Evolutionary conservation across 257 asterid species (phyloP).

Genomic region (Parsonsia alboflavescens): DNA sequence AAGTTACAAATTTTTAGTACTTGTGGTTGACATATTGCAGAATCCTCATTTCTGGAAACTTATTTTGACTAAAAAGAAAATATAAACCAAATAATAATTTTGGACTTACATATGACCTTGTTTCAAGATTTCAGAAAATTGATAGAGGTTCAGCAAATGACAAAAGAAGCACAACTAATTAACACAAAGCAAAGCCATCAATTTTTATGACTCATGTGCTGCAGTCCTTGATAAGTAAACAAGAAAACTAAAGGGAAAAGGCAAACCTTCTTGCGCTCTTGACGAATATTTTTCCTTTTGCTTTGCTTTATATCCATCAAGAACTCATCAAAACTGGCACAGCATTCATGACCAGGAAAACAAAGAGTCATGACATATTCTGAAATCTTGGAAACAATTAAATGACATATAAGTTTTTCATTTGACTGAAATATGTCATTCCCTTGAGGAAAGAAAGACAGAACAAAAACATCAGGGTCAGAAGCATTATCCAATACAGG

Average conservation of each 20-base stretch:
- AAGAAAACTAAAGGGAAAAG: constrained; percentile 6
- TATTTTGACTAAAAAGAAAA: too few species aligned
- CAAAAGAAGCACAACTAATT: too few species aligned
- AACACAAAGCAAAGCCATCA: background rate
- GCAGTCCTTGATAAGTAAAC: background rate
- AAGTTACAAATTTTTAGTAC: background rate
- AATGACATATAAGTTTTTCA: background rate
- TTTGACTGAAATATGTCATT: background rate
- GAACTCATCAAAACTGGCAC: constrained; percentile 84
- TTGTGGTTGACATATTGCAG: background rate
- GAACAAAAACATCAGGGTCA: background rate
- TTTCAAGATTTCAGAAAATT: too few species aligned
- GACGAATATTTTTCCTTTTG: constrained; percentile 93
- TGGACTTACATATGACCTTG: too few species aligned
- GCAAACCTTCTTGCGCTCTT: constrained; percentile 92
- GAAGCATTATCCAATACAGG: background rate
- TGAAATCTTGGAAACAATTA: background rate
- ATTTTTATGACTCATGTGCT: constrained; percentile 1
- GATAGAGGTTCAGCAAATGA: too few species aligned
- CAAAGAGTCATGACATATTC: constrained; percentile 6
- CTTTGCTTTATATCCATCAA: constrained; percentile 98
- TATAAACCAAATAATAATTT: too few species aligned
- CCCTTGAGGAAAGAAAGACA: background rate
- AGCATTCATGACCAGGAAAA: constrained; percentile 5
- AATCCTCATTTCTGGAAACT: too few species aligned